Evolutionary conservation across 2,329 filamentous ascomycete species (phyloP).

Genomic region (Fusarium anguioides): DNA sequence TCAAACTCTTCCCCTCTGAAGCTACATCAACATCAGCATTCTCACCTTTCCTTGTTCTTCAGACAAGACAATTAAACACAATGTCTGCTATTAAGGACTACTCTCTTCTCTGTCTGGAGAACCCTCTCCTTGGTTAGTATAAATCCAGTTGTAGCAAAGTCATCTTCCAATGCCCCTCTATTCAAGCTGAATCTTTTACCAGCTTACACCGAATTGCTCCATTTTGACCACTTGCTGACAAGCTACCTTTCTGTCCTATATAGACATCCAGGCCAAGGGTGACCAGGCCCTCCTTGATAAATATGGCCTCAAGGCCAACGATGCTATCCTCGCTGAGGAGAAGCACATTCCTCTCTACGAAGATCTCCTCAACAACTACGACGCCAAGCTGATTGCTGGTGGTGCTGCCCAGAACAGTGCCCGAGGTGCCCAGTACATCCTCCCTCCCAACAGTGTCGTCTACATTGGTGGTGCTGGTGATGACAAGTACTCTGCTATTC

Average conservation of each 20-base stretch:
- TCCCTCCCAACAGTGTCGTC: slow-evolving; percentile 87
- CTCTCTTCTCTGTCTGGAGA: slow-evolving; percentile 93
- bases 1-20: slow-evolving; percentile 45
- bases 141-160: background rate
- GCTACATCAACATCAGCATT: slow-evolving; percentile 21
- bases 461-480: slow-evolving; percentile 95
- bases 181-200: background rate
- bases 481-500: slow-evolving; percentile 93
- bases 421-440: slow-evolving; percentile 95
- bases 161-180: background rate
- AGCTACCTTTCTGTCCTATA: slow-evolving; percentile 8
- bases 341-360: slow-evolving; percentile 92
- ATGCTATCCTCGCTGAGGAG: slow-evolving; percentile 95
- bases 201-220: slow-evolving; percentile 19
- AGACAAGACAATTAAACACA: slow-evolving; percentile 47
- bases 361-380: slow-evolving; percentile 90
- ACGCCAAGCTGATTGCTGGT: slow-evolving; percentile 94
- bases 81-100: slow-evolving; percentile 86
- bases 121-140: slow-evolving; percentile 87
- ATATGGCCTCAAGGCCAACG: slow-evolving; percentile 94
- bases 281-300: slow-evolving; percentile 88
- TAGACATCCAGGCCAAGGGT: slow-evolving; percentile 91
- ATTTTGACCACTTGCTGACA: slow-evolving; percentile 32
- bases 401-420: slow-evolving; percentile 98
- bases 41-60: slow-evolving; percentile 14